These are phyloP conservation scores for Xylariomycetidae sp. DNA, from an alignment of 2,329 filamentous ascomycete genomes.

Conservation along the genomic window DNA sequence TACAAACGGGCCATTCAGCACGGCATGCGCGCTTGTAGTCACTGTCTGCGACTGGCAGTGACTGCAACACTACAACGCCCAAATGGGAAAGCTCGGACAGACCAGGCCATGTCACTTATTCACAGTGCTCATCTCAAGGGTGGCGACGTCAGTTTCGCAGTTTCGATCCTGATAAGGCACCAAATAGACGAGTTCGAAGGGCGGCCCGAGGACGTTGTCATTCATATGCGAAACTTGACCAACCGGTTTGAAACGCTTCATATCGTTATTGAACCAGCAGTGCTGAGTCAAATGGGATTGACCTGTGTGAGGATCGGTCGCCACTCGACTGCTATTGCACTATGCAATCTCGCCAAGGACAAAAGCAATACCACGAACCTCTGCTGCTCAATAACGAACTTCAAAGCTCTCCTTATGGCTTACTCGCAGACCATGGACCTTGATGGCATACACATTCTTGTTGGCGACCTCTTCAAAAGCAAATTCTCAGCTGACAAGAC, in stretches of 20 bases:
- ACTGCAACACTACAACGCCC: conserved; percentile 33
- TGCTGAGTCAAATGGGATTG: conserved; percentile 22
- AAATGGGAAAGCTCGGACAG: conserved; percentile 18
- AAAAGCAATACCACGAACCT: conserved; percentile 15
- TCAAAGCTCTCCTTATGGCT: conserved; percentile 16
- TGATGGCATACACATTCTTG: conserved; percentile 16
- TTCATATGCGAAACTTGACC: conserved; percentile 21
- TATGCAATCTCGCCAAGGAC: conserved; percentile 22
- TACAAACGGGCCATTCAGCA: conserved; percentile 31
- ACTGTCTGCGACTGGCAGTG: conserved; percentile 43
- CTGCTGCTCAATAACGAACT: conserved; percentile 22
- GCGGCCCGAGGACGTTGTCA: conserved; percentile 14
- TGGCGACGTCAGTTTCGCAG: conserved; percentile 34
- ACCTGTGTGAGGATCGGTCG: conserved; percentile 16
- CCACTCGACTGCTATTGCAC: conserved; percentile 17
- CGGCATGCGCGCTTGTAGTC: conserved; percentile 31
- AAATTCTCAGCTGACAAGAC: conserved; percentile 14
- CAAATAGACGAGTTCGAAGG: conserved; percentile 19
- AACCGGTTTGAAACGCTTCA: conserved; percentile 19
- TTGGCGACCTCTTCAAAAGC: conserved; percentile 16
- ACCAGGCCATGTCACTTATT: conserved; percentile 38
- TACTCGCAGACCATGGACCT: conserved; percentile 17
- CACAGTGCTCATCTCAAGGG: conserved; percentile 32
- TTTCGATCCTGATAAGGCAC: conserved; percentile 18
- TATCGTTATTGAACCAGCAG: conserved; percentile 16